Evolutionary conservation across 176 grass and related monocot genomes (phyloP), one percentile per base, ranked within the genome.

Genomic region (Rhipidocladum racemiflorum): DNA sequence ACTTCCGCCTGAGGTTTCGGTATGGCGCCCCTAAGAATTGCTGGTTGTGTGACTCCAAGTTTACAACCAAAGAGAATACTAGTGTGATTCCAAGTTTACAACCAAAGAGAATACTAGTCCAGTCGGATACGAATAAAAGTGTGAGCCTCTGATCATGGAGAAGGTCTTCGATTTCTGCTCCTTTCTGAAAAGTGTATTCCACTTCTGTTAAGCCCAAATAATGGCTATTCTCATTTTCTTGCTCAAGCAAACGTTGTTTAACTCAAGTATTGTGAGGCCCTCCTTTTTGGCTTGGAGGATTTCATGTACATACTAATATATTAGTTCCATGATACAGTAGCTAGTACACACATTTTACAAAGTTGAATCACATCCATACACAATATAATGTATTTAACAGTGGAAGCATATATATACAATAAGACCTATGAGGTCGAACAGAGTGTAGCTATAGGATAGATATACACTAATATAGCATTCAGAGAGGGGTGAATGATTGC

Each of bases 1-100:
- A 53, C 77, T 87, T 15, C 85, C 85, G 39, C 85, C 61, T 1
- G 65, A 25, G 18, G 44, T 65, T 44, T 63, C 60, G 23, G 42
- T 16, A 14, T 45, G 24, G 23, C 3, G 59, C 13, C 17, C 10
- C 2, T 77, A 39, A 77, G 16, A 59, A 77, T 12, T 44, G 16
- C 4, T 30, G 57, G 24, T 4, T 20, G 14, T 73, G 30, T 24
- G 72, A 29, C 56, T 38, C 2, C 17, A 44, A 28, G 74, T 76
- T 28, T 29, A 5, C 55, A 20, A 5, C 1, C 36, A 4, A 35
- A 27, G 7, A 61, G 10, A 60, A 36, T 43, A 29, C 38, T 28
- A 20, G n/a, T 72, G 49, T 23, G 70, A 30, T 75, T 39, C 1
- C 18, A 30, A 20, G 74, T 77, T 29, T 30, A 5, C 56, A 21